Conservation (phyloP, 768 basidiomycete genomes). For the Kwoniella dendrophila region DNA sequence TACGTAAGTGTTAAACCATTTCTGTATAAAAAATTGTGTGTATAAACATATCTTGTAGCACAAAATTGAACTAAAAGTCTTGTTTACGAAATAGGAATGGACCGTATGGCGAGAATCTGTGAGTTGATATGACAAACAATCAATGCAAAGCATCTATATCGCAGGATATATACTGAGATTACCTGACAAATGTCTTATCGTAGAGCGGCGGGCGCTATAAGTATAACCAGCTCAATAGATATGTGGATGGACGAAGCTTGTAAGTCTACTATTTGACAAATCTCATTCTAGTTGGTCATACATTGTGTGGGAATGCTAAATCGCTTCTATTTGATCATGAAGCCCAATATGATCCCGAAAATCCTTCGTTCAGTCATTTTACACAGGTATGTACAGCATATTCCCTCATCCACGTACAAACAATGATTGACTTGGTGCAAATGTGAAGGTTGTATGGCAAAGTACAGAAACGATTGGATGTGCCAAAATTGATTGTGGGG, state of each 20-base stretch:
- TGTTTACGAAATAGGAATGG: slow-evolving; percentile 14
- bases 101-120: slow-evolving; percentile 51
- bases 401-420: too few species aligned
- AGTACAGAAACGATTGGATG: slow-evolving; percentile 42
- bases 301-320: background rate
- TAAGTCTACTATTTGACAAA: slow-evolving; percentile 12
- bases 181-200: background rate
- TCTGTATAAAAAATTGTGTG: too few species aligned
- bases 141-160: too few species aligned
- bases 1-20: too few species aligned
- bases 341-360: slow-evolving; percentile 17
- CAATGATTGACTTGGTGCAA: too few species aligned
- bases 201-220: slow-evolving; percentile 27
- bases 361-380: slow-evolving; percentile 18
- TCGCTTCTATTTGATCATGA: background rate
- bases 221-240: slow-evolving; percentile 24
- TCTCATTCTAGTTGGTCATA: background rate
- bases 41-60: too few species aligned
- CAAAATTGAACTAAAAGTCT: background rate
- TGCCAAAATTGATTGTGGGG: slow-evolving; percentile 23
- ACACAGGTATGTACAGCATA: slow-evolving; percentile 15
- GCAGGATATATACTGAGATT: too few species aligned
- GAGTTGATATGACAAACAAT: too few species aligned
- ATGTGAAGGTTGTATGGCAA: slow-evolving; percentile 41
- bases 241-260: slow-evolving; percentile 42